These are phyloP conservation scores for Lentinula guzmanii DNA, from an alignment of 768 basidiomycete genomes.

Conservation along the genomic window DNA sequence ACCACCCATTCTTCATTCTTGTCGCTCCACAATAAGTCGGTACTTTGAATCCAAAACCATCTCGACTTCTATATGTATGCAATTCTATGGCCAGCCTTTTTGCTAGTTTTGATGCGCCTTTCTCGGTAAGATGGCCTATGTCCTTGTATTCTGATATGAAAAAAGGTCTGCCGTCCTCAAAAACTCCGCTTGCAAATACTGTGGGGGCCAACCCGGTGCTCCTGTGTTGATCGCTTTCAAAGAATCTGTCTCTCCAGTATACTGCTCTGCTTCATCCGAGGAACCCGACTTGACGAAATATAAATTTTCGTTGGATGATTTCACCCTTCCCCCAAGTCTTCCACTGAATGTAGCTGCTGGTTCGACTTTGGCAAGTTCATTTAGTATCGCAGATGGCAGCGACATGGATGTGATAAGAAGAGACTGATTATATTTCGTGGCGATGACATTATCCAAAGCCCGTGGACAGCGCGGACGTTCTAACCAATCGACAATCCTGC, in stretches of 20 bases:
- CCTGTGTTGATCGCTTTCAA: conserved; percentile 55
- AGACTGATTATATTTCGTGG: no score
- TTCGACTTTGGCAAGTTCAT: conserved; percentile 43
- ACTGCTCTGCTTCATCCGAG: conserved; percentile 54
- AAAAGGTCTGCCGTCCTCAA: conserved; percentile 41
- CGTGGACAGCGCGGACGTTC: no score
- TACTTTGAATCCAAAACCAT: conserved; percentile 64
- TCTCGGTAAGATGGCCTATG: conserved; percentile 37
- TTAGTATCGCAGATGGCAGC: conserved; percentile 29
- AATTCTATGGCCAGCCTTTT: conserved; percentile 61
- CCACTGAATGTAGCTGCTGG: conserved; percentile 42
- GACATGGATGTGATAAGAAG: neutral
- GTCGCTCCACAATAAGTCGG: conserved; percentile 78
- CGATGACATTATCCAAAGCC: no score
- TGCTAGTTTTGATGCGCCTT: conserved; percentile 46
- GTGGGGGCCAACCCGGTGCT: conserved; percentile 62
- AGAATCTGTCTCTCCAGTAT: conserved; percentile 61
- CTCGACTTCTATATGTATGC: conserved; percentile 45
- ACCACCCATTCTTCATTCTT: conserved; percentile 68
- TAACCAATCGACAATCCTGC: no score
- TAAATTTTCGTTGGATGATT: conserved; percentile 47
- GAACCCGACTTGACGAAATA: conserved; percentile 65
- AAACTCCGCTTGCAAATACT: conserved; percentile 44
- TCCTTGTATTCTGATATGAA: conserved; percentile 76
- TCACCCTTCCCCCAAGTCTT: conserved; percentile 34